phyloP scores from a whole-genome alignment of 768 basidiomycete species.

The Leccinellum luteum region DNA sequence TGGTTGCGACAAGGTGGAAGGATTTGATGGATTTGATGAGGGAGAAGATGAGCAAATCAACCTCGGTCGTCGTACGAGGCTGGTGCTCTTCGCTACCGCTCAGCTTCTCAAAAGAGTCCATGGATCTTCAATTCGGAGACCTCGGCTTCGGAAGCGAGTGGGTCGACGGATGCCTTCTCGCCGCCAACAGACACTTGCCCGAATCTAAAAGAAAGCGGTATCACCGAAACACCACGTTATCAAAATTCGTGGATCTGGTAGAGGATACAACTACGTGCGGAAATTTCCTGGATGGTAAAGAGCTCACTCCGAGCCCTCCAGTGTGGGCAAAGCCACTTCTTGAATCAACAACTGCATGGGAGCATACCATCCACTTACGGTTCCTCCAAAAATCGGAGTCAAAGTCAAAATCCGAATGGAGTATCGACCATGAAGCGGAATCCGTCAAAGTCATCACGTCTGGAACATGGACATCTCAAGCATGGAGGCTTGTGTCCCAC shows the following conservation, averaged over 20 bases:
- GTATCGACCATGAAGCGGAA: no score
- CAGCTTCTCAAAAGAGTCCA: background rate
- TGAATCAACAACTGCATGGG: background rate
- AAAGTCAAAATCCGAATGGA: background rate
- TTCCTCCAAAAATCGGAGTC: background rate
- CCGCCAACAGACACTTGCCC: background rate
- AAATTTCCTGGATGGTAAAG: constrained; percentile 5
- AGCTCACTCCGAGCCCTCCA: background rate
- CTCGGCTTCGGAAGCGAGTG: background rate
- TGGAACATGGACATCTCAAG: background rate
- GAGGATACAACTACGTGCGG: background rate
- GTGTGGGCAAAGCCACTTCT: background rate
- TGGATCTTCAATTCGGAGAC: background rate
- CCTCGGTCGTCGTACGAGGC: background rate
- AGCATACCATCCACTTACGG: background rate
- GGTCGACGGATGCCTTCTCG: background rate
- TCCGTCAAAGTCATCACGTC: background rate
- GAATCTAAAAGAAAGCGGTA: background rate
- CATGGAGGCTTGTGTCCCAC: background rate
- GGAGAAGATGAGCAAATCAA: background rate
- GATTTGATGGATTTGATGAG: background rate
- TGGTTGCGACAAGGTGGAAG: background rate
- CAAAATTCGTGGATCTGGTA: background rate
- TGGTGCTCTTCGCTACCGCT: background rate
- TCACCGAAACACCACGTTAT: background rate